Conservation (phyloP, 176 grass and related monocot species). For the Oryza nivara region DNA sequence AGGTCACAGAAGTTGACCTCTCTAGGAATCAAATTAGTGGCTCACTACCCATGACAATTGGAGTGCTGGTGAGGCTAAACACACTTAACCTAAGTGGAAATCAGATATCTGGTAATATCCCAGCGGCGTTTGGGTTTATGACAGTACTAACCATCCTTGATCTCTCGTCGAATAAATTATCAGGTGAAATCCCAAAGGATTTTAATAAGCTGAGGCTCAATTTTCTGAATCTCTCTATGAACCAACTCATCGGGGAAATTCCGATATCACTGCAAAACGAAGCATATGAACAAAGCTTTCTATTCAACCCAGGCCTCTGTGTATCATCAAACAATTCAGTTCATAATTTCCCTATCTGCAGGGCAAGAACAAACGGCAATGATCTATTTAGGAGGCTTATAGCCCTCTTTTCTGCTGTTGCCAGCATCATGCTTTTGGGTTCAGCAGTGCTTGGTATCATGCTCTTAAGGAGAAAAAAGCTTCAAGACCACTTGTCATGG, state of each 20-base stretch:
- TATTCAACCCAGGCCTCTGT: constrained; percentile 58
- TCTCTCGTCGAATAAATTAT: constrained; percentile 56
- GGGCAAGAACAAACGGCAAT: constrained; percentile 8
- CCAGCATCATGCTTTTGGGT: constrained; percentile 26
- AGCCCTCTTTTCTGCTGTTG: constrained; percentile 29
- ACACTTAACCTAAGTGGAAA: constrained; percentile 63
- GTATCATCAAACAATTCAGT: constrained; percentile 37
- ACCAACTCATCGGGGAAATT: constrained; percentile 63
- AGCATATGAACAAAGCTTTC: constrained; percentile 57
- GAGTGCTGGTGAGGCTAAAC: background rate
- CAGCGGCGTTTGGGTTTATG: constrained; percentile 35
- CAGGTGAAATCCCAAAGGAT: constrained; percentile 47
- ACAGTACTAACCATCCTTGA: constrained; percentile 55
- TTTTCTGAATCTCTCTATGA: constrained; percentile 60
- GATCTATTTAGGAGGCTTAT: constrained; percentile 19
- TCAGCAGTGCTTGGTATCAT: constrained; percentile 25
- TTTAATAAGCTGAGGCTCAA: constrained; percentile 25
- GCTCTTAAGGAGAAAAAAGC: constrained; percentile 24
- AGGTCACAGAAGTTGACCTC: constrained; percentile 33
- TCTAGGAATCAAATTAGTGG: constrained; percentile 54
- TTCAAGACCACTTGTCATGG: constrained; percentile 42
- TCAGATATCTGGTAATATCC: constrained; percentile 47
- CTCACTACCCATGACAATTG: constrained; percentile 43
- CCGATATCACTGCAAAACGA: constrained; percentile 41
- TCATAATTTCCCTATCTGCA: constrained; percentile 38